Evolutionary conservation across 139 green algal species (phyloP).

Genomic region (Nannochloris sp.): DNA sequence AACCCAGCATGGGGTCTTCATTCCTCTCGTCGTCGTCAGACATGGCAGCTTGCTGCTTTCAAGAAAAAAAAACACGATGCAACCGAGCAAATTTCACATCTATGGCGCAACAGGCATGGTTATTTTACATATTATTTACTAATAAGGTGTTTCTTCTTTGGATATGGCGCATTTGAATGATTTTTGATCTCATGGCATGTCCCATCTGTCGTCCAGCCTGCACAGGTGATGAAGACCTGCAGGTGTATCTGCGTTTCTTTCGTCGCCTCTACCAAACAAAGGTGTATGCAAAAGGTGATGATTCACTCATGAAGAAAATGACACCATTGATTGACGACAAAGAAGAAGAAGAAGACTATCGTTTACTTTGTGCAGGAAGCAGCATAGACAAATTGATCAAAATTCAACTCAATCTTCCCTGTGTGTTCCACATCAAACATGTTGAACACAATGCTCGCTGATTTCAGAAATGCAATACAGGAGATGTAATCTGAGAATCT

Average conservation of each 20-base stretch:
- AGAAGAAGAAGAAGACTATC: not conserved
- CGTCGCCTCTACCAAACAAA: too few species aligned
- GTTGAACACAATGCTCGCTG: not conserved
- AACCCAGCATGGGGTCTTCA: conserved; percentile 6
- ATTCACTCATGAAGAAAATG: too few species aligned
- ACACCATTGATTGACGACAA: too few species aligned
- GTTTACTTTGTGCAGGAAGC: conserved; percentile 2
- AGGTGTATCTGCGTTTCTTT: too few species aligned
- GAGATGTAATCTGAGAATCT: conserved; percentile 7
- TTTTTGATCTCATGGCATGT: not conserved
- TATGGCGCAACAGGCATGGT: not conserved
- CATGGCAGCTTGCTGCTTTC: not conserved
- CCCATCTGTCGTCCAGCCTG: not conserved
- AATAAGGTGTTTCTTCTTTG: not conserved
- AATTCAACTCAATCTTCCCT: not conserved
- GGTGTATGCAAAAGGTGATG: too few species aligned
- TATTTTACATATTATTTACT: not conserved
- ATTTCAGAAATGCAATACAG: not conserved
- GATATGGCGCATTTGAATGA: not conserved
- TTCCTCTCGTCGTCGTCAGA: conserved; percentile 8
- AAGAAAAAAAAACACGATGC: not conserved
- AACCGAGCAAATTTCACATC: not conserved
- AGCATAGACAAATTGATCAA: conserved; percentile 14
- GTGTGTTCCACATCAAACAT: not conserved
- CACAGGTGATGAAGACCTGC: not conserved